Evolutionary conservation across 257 asterid genomes (phyloP), one percentile per base, ranked within the genome.

Genomic region (Gentiana dahurica): DNA sequence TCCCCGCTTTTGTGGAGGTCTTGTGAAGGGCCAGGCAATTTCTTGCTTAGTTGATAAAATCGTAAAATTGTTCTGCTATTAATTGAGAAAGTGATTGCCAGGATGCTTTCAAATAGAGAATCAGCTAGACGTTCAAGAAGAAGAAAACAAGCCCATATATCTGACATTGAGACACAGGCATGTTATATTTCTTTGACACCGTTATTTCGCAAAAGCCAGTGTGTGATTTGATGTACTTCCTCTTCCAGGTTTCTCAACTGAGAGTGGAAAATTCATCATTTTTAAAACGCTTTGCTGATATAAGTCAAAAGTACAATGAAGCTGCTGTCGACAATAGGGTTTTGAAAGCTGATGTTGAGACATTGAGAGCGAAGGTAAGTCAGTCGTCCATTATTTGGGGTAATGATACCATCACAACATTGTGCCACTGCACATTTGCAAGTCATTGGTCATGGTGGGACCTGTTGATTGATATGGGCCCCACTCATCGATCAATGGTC

Each of bases 91-190:
- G 24, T 24, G 24, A 24, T 24, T 24, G 24, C 24, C 24, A 91
- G 98, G 76, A 91, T 91, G 98, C 92, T 91, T 70, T 91, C 98
- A 50, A 91, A 91, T 72, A 77, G 98, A 81, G 98, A 91, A 75
- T 91, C 98, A 47, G 98, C 98, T 76, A 81, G 97, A 12, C 96
- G 96, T 65, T 91, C 98, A 59, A 81, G 98, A 73, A 76, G 98
- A 76, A 81, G 98, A 73, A 91, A 91, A 77, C 97, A 91, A 66
- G 95, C 87, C 58, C 93, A 91, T 82, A 71, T 85, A 80, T 82
- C 90, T 46, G 98, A 91, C 65, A 94, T 88, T 4, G 98, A 90
- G 84, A 87, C 91, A 8, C 91, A 87, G 85, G 98, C 74, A 77
- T 57, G 38, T 69, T 24, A 33, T 12, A 34, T 38, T 3, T 63